phyloP scores from a whole-genome alignment of 148 eudicot genomes.

The Vaccinium darrowii region DNA sequence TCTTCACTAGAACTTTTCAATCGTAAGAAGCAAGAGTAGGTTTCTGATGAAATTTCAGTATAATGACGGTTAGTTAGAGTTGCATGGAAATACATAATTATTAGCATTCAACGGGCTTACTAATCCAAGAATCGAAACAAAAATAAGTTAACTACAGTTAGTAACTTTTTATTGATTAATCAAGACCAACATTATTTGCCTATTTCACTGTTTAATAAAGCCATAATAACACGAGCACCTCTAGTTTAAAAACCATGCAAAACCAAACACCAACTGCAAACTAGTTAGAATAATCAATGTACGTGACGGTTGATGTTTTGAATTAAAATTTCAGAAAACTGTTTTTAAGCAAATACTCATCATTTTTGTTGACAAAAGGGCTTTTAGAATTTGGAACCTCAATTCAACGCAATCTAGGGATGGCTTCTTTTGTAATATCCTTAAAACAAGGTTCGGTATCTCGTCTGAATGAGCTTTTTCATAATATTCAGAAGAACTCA shows the following conservation, averaged over 20 bases:
- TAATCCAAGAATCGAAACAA: neutral
- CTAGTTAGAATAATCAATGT: neutral
- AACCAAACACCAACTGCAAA: neutral
- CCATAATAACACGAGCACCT: neutral
- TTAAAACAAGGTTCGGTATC: neutral
- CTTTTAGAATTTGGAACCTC: neutral
- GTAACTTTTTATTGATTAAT: neutral
- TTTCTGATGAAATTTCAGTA: constrained; percentile 37
- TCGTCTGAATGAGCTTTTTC: neutral
- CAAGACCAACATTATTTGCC: neutral
- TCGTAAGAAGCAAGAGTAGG: constrained; percentile 68
- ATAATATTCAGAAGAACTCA: neutral
- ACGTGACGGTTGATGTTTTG: neutral
- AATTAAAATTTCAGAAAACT: neutral
- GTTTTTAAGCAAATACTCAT: neutral
- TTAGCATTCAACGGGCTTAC: neutral
- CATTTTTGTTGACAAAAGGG: neutral
- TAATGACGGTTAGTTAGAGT: neutral
- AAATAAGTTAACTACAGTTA: neutral
- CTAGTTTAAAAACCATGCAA: neutral
- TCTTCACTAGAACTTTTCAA: constrained; percentile 86
- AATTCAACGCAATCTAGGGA: neutral
- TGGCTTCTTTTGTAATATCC: neutral
- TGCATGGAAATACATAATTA: neutral
- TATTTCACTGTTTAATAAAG: neutral